These are phyloP conservation scores for Carex arenaria DNA, from an alignment of 202 grass and related monocot species.

Conservation along the genomic window DNA sequence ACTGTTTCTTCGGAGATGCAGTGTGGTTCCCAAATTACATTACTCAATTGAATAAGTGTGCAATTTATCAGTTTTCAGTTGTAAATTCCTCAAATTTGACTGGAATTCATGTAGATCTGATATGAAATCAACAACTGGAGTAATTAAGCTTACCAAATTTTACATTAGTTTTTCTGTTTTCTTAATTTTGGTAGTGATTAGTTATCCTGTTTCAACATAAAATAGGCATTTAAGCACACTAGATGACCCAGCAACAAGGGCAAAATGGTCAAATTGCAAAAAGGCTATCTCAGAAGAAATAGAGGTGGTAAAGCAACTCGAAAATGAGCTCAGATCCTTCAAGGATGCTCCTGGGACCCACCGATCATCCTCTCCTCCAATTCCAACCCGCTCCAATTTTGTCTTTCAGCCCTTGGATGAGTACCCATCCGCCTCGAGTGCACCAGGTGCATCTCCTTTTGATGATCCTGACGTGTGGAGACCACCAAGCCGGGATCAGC, in stretches of 20 bases:
- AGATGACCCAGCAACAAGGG: slow-evolving; percentile 56
- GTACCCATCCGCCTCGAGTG: slow-evolving; percentile 51
- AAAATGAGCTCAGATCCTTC: slow-evolving; percentile 78
- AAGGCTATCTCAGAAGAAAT: slow-evolving; percentile 90
- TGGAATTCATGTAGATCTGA: neutral
- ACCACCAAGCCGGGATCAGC: slow-evolving; percentile 63
- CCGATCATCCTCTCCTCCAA: slow-evolving; percentile 82
- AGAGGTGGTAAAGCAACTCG: slow-evolving; percentile 85
- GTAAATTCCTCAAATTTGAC: neutral
- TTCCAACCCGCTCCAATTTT: slow-evolving; percentile 76
- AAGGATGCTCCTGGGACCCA: slow-evolving; percentile 69
- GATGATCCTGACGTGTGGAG: slow-evolving; percentile 99
- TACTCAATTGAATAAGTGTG: neutral
- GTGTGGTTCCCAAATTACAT: neutral
- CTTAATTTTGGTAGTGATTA: neutral
- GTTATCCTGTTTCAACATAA: neutral
- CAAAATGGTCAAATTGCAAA: slow-evolving; percentile 97
- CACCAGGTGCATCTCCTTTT: slow-evolving; percentile 49
- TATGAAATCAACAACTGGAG: neutral
- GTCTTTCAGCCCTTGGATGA: slow-evolving; percentile 93
- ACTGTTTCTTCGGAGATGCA: neutral
- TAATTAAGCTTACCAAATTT: neutral
- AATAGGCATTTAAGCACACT: slow-evolving; percentile 85
- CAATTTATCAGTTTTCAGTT: neutral
- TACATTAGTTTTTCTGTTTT: neutral